Conservation (phyloP, 2,329 filamentous ascomycete genomes). For the Fusarium nematophilum region DNA sequence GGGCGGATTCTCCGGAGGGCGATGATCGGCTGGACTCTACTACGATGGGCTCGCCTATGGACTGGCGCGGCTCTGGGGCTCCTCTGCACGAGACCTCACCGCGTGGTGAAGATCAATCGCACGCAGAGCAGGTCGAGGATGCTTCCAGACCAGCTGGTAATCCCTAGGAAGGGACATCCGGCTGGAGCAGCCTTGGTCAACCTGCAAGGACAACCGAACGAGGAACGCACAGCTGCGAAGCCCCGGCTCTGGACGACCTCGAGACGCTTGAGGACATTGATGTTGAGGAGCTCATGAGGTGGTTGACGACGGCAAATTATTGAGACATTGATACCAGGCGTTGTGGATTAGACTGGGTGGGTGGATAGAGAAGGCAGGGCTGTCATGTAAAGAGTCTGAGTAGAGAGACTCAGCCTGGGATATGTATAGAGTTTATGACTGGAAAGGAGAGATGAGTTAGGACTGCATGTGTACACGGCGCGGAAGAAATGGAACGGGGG, state of each 20-base stretch:
- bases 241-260: conserved; percentile 33
- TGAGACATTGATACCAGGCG: conserved; percentile 41
- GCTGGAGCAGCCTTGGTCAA: conserved; percentile 26
- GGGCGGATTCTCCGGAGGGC: conserved; percentile 37
- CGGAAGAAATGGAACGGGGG: conserved; percentile 46
- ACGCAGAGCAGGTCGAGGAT: conserved; percentile 39
- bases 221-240: conserved; percentile 12
- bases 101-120: conserved; percentile 24
- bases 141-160: conserved; percentile 28
- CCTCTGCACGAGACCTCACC: conserved; percentile 7
- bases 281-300: conserved; percentile 41
- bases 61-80: conserved; percentile 24
- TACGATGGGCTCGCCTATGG: conserved; percentile 39
- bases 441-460: conserved; percentile 39
- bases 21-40: conserved; percentile 28
- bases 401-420: conserved; percentile 19
- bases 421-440: conserved; percentile 40
- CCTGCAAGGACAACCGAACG: conserved; percentile 17
- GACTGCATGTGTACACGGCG: conserved; percentile 34
- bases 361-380: conserved; percentile 24
- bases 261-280: conserved; percentile 46
- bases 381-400: conserved; percentile 32
- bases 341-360: conserved; percentile 37
- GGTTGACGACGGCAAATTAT: conserved; percentile 36
- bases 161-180: conserved; percentile 35